Evolutionary conservation across 75 land plant genomes (phyloP), one percentile per base, ranked within the genome.

Genomic region (Azolla pinnata): DNA sequence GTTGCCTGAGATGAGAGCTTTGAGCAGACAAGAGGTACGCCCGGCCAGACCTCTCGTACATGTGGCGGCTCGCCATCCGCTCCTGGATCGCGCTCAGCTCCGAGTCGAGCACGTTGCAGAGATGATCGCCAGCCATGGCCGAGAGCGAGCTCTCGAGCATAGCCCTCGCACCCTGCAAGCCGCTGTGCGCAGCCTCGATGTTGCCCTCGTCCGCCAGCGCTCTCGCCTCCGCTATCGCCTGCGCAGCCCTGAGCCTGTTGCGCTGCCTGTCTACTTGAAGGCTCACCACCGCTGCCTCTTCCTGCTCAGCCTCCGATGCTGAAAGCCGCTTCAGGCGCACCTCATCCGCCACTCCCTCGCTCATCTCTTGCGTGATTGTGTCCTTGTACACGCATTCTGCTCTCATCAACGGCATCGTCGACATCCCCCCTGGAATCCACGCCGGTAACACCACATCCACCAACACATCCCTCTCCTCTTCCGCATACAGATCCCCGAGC

Each of bases 401-500:
- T 33, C 62, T 67, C 7, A 88, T 21, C 56, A 88, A 38, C 31
- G 68, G n/a, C 63, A 53, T 79, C 64, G 64, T 19, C n/a, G 63
- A 38, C 0, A 49, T 38, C 28, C 4, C 54, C 10, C 53, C 19
- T 56, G 24, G 26, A 1, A 1, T 40, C 35, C 54, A 48, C n/a
- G 60, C 44, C 19, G 97, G 97, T 55, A 91, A 38, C 48, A 71
- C 42, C 5, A 87, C 40, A 32, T 79, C 67, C 2, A 91, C 75
- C 42, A 91, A 54, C 59, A 87, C 80, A 60, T 91, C 86, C 53
- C 97, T 70, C 56, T 87, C 97, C 61, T 91, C 97, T 44, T 87
- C 93, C n/a, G 93, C 93, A 78, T 91, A 91, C 38, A 91, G 49
- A 57, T 82, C 86, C 35, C 97, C 93, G 18, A 82, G 74, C 28